Evolutionary conservation across 495 filamentous ascomycete genomes (phyloP).

Genomic region (Neurospora africana): DNA sequence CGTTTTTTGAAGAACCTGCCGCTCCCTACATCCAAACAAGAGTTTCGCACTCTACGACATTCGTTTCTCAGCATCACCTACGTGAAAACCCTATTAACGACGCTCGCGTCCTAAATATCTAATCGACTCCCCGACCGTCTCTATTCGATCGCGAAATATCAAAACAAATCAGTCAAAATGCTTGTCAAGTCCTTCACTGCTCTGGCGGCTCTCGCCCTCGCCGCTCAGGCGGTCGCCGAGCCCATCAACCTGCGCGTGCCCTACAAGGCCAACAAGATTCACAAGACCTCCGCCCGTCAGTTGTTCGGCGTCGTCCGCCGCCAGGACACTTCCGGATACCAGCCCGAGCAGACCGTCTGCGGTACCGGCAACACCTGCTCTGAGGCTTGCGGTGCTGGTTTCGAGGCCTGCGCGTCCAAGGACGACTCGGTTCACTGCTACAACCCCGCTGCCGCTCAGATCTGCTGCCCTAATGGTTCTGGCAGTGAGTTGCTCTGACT

Average conservation of each 20-base stretch:
- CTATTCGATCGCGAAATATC: not conserved
- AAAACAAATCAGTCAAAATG: constrained; percentile 21
- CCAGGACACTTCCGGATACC: constrained; percentile 25
- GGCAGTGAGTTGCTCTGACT: constrained; percentile 29
- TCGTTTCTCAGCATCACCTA: constrained; percentile 18
- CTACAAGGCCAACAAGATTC: constrained; percentile 27
- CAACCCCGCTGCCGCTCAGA: constrained; percentile 30
- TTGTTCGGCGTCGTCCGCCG: constrained; percentile 33
- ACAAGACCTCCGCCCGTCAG: constrained; percentile 29
- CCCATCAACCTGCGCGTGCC: constrained; percentile 20
- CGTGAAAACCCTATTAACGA: not conserved
- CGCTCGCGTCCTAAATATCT: not conserved
- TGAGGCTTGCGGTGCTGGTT: constrained; percentile 39
- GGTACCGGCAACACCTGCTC: constrained; percentile 31
- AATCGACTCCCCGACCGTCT: not conserved
- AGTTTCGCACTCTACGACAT: constrained; percentile 23
- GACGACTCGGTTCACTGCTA: constrained; percentile 34
- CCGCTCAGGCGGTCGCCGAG: constrained; percentile 28
- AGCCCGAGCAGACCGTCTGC: constrained; percentile 31
- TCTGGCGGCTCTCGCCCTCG: constrained; percentile 30
- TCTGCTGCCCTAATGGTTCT: constrained; percentile 32
- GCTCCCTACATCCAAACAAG: constrained; percentile 15
- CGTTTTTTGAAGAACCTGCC: constrained; percentile 12
- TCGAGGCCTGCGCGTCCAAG: constrained; percentile 28
- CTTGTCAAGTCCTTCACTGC: constrained; percentile 28